phyloP scores from a whole-genome alignment of 441 rosid genomes.

The Viola pubescens region DNA sequence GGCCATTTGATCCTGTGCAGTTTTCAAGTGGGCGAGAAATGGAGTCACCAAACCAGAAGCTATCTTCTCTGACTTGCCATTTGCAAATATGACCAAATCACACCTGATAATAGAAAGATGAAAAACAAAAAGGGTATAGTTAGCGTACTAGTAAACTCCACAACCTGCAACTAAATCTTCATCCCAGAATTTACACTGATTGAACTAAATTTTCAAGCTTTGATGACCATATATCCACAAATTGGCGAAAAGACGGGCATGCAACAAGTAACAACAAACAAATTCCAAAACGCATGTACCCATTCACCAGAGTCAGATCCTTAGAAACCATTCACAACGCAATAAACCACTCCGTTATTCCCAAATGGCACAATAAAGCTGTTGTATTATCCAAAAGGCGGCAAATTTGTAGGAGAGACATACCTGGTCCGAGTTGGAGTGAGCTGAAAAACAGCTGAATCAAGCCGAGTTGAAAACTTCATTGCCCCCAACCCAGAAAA shows the following conservation, averaged over 20 bases:
- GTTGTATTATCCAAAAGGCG: not conserved
- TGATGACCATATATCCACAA: not conserved
- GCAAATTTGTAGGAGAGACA: not conserved
- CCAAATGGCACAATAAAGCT: not conserved
- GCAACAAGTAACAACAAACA: constrained; percentile 6
- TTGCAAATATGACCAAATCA: constrained; percentile 72
- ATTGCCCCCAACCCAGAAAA: constrained; percentile 20
- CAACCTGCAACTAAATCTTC: constrained; percentile 7
- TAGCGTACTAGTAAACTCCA: constrained; percentile 4
- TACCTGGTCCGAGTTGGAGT: constrained; percentile 99
- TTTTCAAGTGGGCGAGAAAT: constrained; percentile 81
- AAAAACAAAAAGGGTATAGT: constrained; percentile 9
- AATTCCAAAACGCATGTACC: not conserved
- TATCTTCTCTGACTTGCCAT: constrained; percentile 78
- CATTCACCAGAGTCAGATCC: constrained; percentile 10
- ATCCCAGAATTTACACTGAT: too few relatives aligned
- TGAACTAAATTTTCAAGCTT: not conserved
- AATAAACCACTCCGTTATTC: not conserved
- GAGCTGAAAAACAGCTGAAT: constrained; percentile 87
- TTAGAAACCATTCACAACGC: constrained; percentile 1
- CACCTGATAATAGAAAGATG: constrained; percentile 39
- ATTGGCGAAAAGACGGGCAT: not conserved
- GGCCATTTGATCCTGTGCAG: constrained; percentile 74
- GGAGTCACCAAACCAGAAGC: constrained; percentile 91
- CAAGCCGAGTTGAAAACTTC: constrained; percentile 80